A percentile compares a stretch with the other conserved stretches of the same genome.
phyloP scores from a whole-genome alignment of 108 stramenopile species.

The Hondaea fermentalgiana region DNA sequence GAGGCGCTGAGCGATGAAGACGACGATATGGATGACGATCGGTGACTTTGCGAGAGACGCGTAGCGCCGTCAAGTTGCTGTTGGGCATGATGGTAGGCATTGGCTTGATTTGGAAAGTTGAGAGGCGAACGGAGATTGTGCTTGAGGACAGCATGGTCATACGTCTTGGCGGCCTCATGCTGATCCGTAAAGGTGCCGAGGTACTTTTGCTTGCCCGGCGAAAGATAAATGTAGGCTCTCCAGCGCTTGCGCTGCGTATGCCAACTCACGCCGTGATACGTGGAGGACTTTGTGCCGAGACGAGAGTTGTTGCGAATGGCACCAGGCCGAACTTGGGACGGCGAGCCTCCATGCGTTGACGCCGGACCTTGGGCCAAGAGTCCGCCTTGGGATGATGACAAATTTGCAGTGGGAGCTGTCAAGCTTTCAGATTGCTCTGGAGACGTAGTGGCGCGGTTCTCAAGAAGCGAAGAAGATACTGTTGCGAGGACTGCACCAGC shows the following conservation, averaged over 20 bases:
- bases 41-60: no score
- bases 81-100: neutral
- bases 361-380: no score
- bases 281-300: neutral
- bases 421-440: no score
- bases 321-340: no score
- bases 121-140: neutral
- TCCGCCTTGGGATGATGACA: no score
- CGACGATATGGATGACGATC: no score
- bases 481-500: neutral
- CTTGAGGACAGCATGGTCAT: neutral
- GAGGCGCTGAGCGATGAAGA: no score
- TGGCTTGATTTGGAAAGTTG: neutral
- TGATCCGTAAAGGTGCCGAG: neutral
- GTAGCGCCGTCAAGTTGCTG: no score
- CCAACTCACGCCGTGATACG: neutral
- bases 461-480: neutral
- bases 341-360: no score
- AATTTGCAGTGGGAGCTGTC: no score
- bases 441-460: no score
- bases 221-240: neutral
- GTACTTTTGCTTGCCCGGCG: constrained; percentile 10
- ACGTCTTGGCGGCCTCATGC: neutral
- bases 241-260: constrained; percentile 19
- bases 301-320: neutral